Percentiles rank a stretch among this genome's conserved stretches.
phyloP scores from a whole-genome alignment of 129 eudicot genomes.

The Helianthus tuberosus region DNA sequence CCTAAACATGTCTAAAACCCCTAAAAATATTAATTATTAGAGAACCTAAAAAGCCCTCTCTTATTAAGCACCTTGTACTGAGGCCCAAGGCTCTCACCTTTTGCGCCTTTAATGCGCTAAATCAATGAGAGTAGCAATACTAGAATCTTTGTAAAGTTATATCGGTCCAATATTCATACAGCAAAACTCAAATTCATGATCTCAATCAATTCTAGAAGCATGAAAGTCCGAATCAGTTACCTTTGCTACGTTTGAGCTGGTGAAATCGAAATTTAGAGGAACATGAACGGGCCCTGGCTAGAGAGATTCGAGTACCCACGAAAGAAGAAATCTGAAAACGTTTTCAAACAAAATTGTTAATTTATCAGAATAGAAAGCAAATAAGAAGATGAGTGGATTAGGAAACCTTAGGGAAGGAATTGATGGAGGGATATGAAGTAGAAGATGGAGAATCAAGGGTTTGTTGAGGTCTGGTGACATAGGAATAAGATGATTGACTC shows the following conservation, averaged over 20 bases:
- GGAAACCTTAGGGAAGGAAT: conserved; percentile 51
- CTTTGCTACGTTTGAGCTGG: conserved; percentile 25
- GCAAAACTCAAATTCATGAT: background rate
- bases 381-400: background rate
- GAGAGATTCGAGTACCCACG: conserved; percentile 37
- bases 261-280: conserved; percentile 36
- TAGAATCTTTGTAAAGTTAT: background rate
- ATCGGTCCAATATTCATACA: conserved; percentile 1
- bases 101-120: no score
- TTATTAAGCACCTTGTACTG: no score
- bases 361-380: background rate
- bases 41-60: no score
- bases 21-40: no score
- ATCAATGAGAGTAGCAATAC: no score
- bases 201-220: background rate
- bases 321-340: conserved; percentile 40
- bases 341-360: background rate
- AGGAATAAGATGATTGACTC: conserved; percentile 45
- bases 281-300: conserved; percentile 24
- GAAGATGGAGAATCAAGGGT: conserved; percentile 56
- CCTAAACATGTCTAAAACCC: no score
- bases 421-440: conserved; percentile 23
- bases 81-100: no score
- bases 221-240: conserved; percentile 22
- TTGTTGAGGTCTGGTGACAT: conserved; percentile 39